These are phyloP conservation scores for Acorus calamus DNA, from an alignment of 106 monocot genomes.

Conservation along the genomic window DNA sequence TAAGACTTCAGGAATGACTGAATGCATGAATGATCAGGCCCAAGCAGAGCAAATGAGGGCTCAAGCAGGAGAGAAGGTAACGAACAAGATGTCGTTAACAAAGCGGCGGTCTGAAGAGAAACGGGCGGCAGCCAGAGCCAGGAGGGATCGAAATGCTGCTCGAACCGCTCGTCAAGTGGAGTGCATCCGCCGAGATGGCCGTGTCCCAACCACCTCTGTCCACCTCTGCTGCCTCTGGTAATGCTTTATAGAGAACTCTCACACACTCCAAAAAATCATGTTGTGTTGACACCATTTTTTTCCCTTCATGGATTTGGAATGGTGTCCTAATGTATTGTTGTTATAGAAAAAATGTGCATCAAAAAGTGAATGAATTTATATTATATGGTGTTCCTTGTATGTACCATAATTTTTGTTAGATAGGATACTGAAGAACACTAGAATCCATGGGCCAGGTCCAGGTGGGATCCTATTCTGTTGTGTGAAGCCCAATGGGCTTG, in stretches of 20 bases:
- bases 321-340: too few species aligned
- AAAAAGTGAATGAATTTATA: too few species aligned
- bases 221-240: constrained; percentile 49
- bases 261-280: too few species aligned
- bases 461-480: too few species aligned
- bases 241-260: neutral
- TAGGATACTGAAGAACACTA: too few species aligned
- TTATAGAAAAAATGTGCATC: too few species aligned
- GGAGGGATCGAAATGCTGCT: constrained; percentile 28
- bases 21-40: constrained; percentile 20
- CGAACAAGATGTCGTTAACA: constrained; percentile 21
- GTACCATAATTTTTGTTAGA: too few species aligned
- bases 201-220: constrained; percentile 19
- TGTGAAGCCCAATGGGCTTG: too few species aligned
- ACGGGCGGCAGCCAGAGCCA: constrained; percentile 40
- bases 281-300: too few species aligned
- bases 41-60: constrained; percentile 46
- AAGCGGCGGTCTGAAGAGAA: constrained; percentile 34
- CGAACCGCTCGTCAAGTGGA: constrained; percentile 35
- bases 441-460: too few species aligned
- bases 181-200: constrained; percentile 38
- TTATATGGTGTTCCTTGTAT: too few species aligned
- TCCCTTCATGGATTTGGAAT: too few species aligned
- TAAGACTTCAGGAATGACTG: neutral
- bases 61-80: constrained; percentile 36